Evolutionary conservation across 805 yeast species (phyloP).

Genomic region (Yarrowia sp.): DNA sequence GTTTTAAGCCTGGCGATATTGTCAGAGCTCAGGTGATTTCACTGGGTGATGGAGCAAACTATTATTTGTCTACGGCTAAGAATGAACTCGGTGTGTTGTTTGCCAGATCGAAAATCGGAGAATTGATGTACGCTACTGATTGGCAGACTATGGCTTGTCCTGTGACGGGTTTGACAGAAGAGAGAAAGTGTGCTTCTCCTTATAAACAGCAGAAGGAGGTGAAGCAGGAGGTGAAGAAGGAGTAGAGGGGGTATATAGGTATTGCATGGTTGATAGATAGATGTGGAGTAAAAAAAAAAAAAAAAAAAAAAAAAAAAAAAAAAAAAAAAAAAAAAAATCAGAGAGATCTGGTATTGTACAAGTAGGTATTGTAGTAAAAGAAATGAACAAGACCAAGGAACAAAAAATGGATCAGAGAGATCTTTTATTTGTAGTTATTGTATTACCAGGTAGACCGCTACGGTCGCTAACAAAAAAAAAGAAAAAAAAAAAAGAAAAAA

Average conservation of each 20-base stretch:
- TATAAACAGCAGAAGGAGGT: conserved; percentile 34
- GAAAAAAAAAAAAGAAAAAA: no score
- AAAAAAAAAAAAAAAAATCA: no score
- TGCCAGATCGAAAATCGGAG: conserved; percentile 72
- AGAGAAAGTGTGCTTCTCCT: conserved; percentile 91
- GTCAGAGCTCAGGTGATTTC: conserved; percentile 78
- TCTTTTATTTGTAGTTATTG: no score
- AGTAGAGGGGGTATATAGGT: not conserved
- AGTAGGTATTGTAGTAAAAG: no score
- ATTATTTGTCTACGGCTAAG: conserved; percentile 82
- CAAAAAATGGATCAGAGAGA: no score
- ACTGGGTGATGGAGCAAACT: conserved; percentile 90
- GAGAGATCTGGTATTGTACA: no score
- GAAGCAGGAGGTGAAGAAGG: not conserved
- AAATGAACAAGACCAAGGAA: no score
- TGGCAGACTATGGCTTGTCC: conserved; percentile 94
- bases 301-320: no score
- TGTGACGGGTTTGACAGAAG: conserved; percentile 67
- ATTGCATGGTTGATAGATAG: not conserved
- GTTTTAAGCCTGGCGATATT: conserved; percentile 89
- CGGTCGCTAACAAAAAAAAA: no score
- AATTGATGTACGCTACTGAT: conserved; percentile 80
- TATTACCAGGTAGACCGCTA: no score
- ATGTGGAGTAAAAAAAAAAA: no score
- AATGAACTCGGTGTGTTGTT: conserved; percentile 93